phyloP scores from a whole-genome alignment of 805 yeast species.

The Candida nonsorbophila region DNA sequence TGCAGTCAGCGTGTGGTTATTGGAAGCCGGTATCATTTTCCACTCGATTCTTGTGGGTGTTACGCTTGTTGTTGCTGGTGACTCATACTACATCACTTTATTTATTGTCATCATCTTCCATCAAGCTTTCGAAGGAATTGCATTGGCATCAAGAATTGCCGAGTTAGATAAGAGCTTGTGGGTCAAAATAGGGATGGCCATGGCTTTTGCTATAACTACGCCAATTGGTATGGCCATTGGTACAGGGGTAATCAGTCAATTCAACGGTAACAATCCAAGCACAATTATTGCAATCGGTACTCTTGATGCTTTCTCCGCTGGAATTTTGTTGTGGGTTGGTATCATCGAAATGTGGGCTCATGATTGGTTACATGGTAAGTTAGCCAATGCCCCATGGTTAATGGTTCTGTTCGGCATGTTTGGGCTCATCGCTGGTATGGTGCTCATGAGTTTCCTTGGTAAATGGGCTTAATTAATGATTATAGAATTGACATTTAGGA shows the following conservation, averaged over 20 bases:
- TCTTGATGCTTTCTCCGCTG: constrained; percentile 29
- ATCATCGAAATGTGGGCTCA: constrained; percentile 23
- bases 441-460: constrained; percentile 27
- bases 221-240: constrained; percentile 31
- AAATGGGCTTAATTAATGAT: constrained; percentile 31
- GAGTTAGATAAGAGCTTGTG: constrained; percentile 1
- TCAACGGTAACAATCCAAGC: constrained; percentile 21
- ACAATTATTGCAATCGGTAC: constrained; percentile 28
- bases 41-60: constrained; percentile 26
- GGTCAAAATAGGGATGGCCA: constrained; percentile 15
- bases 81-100: constrained; percentile 20
- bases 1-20: constrained; percentile 9
- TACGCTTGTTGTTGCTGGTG: constrained; percentile 24
- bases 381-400: constrained; percentile 10
- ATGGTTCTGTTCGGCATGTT: constrained; percentile 11
- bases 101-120: constrained; percentile 27
- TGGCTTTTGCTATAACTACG: constrained; percentile 16
- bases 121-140: constrained; percentile 27
- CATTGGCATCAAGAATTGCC: constrained; percentile 21
- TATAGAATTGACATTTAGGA: too few species aligned
- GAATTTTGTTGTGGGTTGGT: constrained; percentile 27
- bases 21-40: constrained; percentile 25
- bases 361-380: constrained; percentile 21
- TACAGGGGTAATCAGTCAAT: constrained; percentile 18
- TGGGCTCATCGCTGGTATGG: constrained; percentile 16